Conservation (phyloP, 2,329 filamentous ascomycete genomes). For the Fusarium sororula region DNA sequence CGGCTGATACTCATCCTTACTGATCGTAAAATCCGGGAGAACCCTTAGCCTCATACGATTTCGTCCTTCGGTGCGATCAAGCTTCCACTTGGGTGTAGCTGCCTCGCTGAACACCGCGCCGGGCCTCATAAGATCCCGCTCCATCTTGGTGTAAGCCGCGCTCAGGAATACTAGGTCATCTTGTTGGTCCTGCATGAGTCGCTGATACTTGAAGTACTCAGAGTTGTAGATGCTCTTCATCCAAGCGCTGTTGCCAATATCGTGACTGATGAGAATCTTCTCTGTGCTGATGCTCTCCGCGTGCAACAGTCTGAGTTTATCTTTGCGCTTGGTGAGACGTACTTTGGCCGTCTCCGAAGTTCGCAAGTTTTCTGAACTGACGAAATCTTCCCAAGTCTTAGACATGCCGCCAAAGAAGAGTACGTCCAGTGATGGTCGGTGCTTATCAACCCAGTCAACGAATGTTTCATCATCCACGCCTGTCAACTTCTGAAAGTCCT, state of each 20-base stretch:
- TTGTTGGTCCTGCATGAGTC: slow-evolving; percentile 89
- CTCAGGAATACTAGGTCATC: slow-evolving; percentile 84
- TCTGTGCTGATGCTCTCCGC: slow-evolving; percentile 73
- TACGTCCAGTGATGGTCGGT: slow-evolving; percentile 79
- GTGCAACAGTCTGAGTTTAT: slow-evolving; percentile 84
- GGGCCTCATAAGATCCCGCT: slow-evolving; percentile 79
- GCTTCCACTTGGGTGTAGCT: slow-evolving; percentile 79
- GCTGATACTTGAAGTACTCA: slow-evolving; percentile 90
- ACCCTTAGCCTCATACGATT: slow-evolving; percentile 94
- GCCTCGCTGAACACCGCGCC: slow-evolving; percentile 81
- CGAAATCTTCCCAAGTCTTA: slow-evolving; percentile 88
- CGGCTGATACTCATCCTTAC: slow-evolving; percentile 81
- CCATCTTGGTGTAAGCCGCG: slow-evolving; percentile 79
- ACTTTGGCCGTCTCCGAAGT: slow-evolving; percentile 78
- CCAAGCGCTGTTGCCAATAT: slow-evolving; percentile 89
- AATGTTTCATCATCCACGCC: slow-evolving; percentile 92
- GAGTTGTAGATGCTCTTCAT: slow-evolving; percentile 94
- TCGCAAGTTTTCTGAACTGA: slow-evolving; percentile 79
- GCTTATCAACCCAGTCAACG: slow-evolving; percentile 85
- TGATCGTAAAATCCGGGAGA: slow-evolving; percentile 76
- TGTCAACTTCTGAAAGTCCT: slow-evolving; percentile 83
- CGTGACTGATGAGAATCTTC: slow-evolving; percentile 80
- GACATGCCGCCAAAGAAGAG: slow-evolving; percentile 86
- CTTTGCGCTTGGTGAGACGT: slow-evolving; percentile 78
- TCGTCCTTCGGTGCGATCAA: slow-evolving; percentile 94